Evolutionary conservation across 2,329 filamentous ascomycete species (phyloP), one percentile per base, ranked within the genome.

Genomic region (Clathrospora elynae): DNA sequence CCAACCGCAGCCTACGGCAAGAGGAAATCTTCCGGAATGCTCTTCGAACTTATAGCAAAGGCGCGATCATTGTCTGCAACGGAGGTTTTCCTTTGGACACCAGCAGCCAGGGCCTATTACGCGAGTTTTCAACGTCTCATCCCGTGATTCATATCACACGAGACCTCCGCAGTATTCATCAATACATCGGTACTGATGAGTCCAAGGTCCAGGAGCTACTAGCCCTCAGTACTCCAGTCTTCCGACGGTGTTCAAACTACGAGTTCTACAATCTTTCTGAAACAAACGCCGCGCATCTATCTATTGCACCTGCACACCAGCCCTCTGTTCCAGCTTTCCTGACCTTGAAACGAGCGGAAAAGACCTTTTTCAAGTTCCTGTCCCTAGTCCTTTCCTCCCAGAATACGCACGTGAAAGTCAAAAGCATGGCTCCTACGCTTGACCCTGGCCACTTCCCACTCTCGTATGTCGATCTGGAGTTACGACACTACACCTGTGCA

Each of bases 261-360:
- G 86, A 90, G 59, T 90, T 88, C 64, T 88, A 85, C 73, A 90
- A 90, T 55, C 73, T 87, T 11, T 84, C 84, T 2, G 85, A 88
- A 59, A 74, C 59, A 22, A 56, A 57, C 33, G 55, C 54, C 8
- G 39, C 51, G 6, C 48, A 55, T 18, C 45, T 52, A 12, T 64
- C 56, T 1, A 48, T 61, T 11, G 49, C 45, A 10, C 62, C 58
- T 16, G 59, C 51, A 18, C 53, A 67, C 20, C 58, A 63, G 35
- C 70, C 73, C 1, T 73, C 68, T 0, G 56, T 65, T 3, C 78
- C 81, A 2, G 81, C 83, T 0, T 86, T 85, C 49, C 64, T 88
- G 17, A 84, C 83, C 0, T 67, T 88, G 2, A 88, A 88, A 61
- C 75, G 82, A 34, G 79, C 83, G 2, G 85, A 88, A 63, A 75